Percentiles rank a stretch among this genome's conserved stretches.
Conservation (phyloP, 768 basidiomycete species). For the Podaxis carcinomalis region DNA sequence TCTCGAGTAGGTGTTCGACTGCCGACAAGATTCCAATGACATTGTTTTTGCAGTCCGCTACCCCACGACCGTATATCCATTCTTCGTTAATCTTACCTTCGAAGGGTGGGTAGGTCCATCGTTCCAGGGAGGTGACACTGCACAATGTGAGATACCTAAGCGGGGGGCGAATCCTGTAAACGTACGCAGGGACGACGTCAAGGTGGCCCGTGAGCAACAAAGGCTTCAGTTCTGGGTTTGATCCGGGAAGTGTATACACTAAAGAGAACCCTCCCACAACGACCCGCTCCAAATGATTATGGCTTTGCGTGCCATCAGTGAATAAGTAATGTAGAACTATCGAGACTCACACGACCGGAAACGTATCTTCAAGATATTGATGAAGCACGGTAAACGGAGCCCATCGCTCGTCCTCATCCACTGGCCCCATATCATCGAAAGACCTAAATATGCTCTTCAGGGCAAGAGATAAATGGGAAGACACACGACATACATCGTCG, state of each 20-base stretch:
- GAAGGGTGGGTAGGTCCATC: constrained; percentile 27
- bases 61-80: constrained; percentile 27
- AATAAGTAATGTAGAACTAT: background rate
- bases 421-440: constrained; percentile 27
- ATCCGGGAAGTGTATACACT: constrained; percentile 22
- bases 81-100: constrained; percentile 22
- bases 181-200: constrained; percentile 25
- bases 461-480: background rate
- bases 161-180: background rate
- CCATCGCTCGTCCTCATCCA: constrained; percentile 23
- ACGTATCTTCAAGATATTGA: constrained; percentile 21
- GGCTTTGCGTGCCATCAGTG: constrained; percentile 12
- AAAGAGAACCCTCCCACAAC: constrained; percentile 23
- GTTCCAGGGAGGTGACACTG: constrained; percentile 22
- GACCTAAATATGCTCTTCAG: constrained; percentile 15
- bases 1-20: constrained; percentile 22
- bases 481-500: constrained; percentile 21
- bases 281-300: constrained; percentile 16
- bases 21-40: constrained; percentile 27
- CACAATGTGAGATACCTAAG: constrained; percentile 1
- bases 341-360: constrained; percentile 22
- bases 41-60: constrained; percentile 28
- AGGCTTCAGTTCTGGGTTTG: constrained; percentile 18
- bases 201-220: constrained; percentile 27
- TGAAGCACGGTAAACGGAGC: constrained; percentile 23